Percentiles rank a stretch among this genome's conserved stretches.
Evolutionary conservation across 1,139 yeast species (phyloP).

Genomic region (Candida sojae): DNA sequence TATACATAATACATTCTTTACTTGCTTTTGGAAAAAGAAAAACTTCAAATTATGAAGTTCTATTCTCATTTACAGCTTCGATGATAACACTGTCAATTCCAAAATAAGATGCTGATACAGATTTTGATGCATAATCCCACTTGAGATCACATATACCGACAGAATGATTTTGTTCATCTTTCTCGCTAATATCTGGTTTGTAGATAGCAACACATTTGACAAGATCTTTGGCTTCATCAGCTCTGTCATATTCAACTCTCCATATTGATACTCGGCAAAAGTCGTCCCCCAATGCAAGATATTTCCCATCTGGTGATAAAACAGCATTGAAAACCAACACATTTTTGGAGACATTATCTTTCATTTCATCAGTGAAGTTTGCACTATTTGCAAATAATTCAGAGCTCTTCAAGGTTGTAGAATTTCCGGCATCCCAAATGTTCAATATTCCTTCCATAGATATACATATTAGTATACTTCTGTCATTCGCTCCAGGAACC

Average conservation of each 20-base stretch:
- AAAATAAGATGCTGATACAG: constrained; percentile 41
- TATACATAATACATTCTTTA: not conserved
- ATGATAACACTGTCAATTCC: constrained; percentile 44
- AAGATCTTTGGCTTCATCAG: constrained; percentile 9
- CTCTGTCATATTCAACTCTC: constrained; percentile 34
- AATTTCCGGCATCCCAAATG: constrained; percentile 62
- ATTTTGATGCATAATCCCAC: constrained; percentile 42
- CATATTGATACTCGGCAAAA: constrained; percentile 59
- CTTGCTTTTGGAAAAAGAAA: too few relatives aligned
- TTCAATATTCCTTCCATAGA: constrained; percentile 74
- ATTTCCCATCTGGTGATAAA: constrained; percentile 49
- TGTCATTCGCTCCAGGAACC: constrained; percentile 33
- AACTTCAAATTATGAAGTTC: not conserved
- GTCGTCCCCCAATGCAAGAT: constrained; percentile 64
- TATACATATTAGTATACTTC: constrained; percentile 31
- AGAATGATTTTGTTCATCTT: constrained; percentile 9
- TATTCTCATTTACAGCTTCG: not conserved
- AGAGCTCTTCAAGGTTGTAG: constrained; percentile 27
- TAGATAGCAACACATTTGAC: constrained; percentile 29
- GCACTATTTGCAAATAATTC: constrained; percentile 25
- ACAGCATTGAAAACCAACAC: constrained; percentile 48
- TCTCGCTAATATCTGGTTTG: constrained; percentile 15
- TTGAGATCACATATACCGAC: constrained; percentile 42
- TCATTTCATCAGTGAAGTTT: constrained; percentile 19
- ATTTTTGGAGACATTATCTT: constrained; percentile 14